Percentiles rank a stretch among this genome's conserved stretches.
These are phyloP conservation scores for Tripidium arundinaceum DNA, from an alignment of 202 grass and related monocot species.

Conservation along the genomic window DNA sequence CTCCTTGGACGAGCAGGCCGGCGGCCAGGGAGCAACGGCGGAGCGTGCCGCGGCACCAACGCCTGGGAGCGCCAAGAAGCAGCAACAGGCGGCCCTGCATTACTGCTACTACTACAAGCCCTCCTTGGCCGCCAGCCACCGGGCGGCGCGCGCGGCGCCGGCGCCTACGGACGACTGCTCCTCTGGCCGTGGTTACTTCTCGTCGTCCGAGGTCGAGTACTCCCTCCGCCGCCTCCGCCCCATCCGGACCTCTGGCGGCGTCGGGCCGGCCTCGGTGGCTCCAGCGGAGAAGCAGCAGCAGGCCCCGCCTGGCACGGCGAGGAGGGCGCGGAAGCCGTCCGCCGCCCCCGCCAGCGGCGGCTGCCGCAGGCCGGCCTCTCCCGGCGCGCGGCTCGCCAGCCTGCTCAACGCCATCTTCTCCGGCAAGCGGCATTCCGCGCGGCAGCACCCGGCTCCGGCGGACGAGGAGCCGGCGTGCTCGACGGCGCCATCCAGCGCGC, in stretches of 20 bases:
- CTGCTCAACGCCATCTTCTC: slow-evolving; percentile 73
- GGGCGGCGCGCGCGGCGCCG: slow-evolving; percentile 11
- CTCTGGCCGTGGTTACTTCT: slow-evolving; percentile 70
- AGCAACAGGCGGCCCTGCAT: slow-evolving; percentile 18
- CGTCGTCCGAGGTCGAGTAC: slow-evolving; percentile 72
- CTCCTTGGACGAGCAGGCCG: slow-evolving; percentile 60
- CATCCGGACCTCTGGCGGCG: slow-evolving; percentile 41
- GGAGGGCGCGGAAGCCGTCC: slow-evolving; percentile 34
- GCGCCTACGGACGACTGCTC: slow-evolving; percentile 36
- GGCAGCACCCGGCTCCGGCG: not conserved
- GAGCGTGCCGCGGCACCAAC: not conserved
- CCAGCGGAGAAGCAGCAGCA: not conserved
- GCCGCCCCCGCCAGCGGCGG: slow-evolving; percentile 20
- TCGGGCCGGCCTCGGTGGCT: not conserved
- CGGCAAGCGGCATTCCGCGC: slow-evolving; percentile 21
- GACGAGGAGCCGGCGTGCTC: slow-evolving; percentile 46
- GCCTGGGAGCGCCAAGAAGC: not conserved
- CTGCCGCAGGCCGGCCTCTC: slow-evolving; percentile 56
- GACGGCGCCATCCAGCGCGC: slow-evolving; percentile 47
- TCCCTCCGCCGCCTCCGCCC: slow-evolving; percentile 52
- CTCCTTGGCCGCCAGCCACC: slow-evolving; percentile 27
- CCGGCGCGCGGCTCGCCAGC: slow-evolving; percentile 59
- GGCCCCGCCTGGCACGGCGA: slow-evolving; percentile 23
- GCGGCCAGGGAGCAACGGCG: not conserved
- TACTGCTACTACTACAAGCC: slow-evolving; percentile 40